phyloP scores from a whole-genome alignment of 441 rosid genomes.

The Corymbia calophylla region DNA sequence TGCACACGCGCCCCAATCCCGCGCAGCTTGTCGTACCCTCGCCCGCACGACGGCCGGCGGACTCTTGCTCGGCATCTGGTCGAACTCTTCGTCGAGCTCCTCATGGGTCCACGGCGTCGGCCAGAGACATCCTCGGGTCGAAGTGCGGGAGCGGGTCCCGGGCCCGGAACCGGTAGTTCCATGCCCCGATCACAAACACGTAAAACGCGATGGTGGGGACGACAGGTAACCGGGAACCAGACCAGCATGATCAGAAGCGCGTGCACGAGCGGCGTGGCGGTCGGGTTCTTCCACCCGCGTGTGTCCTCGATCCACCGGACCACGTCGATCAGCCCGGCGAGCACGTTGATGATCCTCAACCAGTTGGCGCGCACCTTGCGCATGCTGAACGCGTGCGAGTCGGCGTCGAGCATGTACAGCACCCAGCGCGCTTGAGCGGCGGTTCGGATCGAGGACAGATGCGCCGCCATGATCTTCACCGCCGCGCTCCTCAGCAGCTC shows the following conservation, averaged over 20 bases:
- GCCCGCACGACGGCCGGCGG: constrained; percentile 26
- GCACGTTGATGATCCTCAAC: constrained; percentile 43
- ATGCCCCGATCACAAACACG: constrained; percentile 44
- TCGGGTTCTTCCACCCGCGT: constrained; percentile 52
- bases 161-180: constrained; percentile 45
- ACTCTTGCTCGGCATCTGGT: constrained; percentile 32
- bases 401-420: constrained; percentile 52
- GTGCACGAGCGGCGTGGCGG: constrained; percentile 48
- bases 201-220: constrained; percentile 47
- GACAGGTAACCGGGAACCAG: constrained; percentile 56
- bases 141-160: constrained; percentile 34
- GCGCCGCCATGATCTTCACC: constrained; percentile 34
- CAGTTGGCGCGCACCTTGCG: constrained; percentile 54
- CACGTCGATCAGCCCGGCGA: constrained; percentile 30
- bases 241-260: constrained; percentile 44
- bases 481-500: constrained; percentile 34
- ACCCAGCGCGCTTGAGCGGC: constrained; percentile 39
- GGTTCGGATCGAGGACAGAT: constrained; percentile 54
- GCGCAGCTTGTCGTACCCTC: constrained; percentile 48
- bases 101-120: constrained; percentile 33
- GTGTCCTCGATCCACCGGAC: constrained; percentile 55
- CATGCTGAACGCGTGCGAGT: constrained; percentile 46
- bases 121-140: constrained; percentile 43
- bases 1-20: constrained; percentile 31
- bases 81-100: constrained; percentile 65